Percentiles rank a stretch among this genome's conserved stretches.
These are phyloP conservation scores for Lobosporangium transversale DNA, from an alignment of 192 early-diverging fungal species.

Conservation along the genomic window DNA sequence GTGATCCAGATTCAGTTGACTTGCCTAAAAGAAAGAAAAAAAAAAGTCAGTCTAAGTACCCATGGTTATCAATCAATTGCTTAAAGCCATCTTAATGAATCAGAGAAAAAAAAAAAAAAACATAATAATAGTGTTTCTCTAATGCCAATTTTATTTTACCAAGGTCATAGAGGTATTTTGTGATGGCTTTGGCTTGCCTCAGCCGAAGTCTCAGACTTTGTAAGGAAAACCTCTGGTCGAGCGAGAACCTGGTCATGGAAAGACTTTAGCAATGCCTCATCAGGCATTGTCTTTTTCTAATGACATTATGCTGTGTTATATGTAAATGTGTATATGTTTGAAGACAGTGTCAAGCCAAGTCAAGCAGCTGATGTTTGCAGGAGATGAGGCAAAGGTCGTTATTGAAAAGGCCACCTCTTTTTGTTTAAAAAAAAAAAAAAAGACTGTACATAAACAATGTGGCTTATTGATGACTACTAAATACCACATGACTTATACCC, in stretches of 20 bases:
- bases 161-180: slow-evolving; percentile 64
- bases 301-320: too few relatives aligned
- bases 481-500: too few relatives aligned
- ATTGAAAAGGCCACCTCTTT: too few relatives aligned
- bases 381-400: background rate
- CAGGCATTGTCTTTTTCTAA: slow-evolving; percentile 40
- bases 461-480: background rate
- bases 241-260: slow-evolving; percentile 55
- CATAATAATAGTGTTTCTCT: background rate
- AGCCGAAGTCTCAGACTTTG: slow-evolving; percentile 40
- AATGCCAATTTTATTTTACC: too few relatives aligned
- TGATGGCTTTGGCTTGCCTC: slow-evolving; percentile 53
- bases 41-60: background rate
- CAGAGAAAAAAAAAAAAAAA: background rate
- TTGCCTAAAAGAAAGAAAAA: slow-evolving; percentile 46
- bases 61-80: too few relatives aligned
- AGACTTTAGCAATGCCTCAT: slow-evolving; percentile 36
- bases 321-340: too few relatives aligned
- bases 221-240: slow-evolving; percentile 64
- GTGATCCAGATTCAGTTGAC: slow-evolving; percentile 58
- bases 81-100: background rate
- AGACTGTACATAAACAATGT: background rate
- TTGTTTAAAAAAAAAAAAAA: too few relatives aligned
- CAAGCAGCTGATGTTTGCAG: too few relatives aligned
- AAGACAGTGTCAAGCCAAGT: too few relatives aligned